phyloP scores from a whole-genome alignment of 2,329 filamentous ascomycete species.

The Clarireedia paspali region DNA sequence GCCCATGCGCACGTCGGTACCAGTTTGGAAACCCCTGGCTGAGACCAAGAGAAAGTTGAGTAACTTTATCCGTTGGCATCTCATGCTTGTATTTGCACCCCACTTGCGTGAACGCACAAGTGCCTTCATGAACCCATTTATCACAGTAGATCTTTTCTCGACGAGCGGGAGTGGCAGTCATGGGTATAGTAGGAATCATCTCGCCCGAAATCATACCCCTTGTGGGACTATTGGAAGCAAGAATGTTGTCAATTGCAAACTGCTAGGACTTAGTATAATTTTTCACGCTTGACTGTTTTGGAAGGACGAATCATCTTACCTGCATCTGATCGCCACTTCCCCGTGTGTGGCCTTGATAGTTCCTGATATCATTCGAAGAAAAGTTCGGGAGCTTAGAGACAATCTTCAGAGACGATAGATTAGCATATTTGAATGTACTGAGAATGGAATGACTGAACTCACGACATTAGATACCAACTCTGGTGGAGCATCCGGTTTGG shows the following conservation, averaged over 20 bases:
- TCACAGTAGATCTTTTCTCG: slow-evolving; percentile 69
- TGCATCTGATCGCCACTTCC: slow-evolving; percentile 2
- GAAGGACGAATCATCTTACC: background rate
- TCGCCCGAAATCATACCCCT: background rate
- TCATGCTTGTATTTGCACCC: slow-evolving; percentile 88
- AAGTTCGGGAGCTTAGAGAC: slow-evolving; percentile 1
- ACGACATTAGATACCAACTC: slow-evolving; percentile 19
- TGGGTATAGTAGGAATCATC: background rate
- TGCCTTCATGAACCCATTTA: slow-evolving; percentile 81
- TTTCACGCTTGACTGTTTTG: background rate
- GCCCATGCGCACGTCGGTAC: slow-evolving; percentile 1
- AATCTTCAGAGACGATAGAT: background rate
- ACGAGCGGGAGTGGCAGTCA: background rate
- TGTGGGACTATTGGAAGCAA: background rate
- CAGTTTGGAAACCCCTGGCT: slow-evolving; percentile 46
- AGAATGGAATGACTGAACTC: background rate
- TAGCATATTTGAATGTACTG: background rate
- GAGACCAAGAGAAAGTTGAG: slow-evolving; percentile 63
- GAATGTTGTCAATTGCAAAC: slow-evolving; percentile 6
- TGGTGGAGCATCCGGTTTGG: slow-evolving; percentile 8
- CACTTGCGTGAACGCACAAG: slow-evolving; percentile 78
- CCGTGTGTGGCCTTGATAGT: background rate
- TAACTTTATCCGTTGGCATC: slow-evolving; percentile 65
- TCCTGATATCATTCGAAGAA: background rate
- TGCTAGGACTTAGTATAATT: background rate